phyloP scores from a whole-genome alignment of 169 alveolate species.

The Cryptosporidium meleagridis region DNA sequence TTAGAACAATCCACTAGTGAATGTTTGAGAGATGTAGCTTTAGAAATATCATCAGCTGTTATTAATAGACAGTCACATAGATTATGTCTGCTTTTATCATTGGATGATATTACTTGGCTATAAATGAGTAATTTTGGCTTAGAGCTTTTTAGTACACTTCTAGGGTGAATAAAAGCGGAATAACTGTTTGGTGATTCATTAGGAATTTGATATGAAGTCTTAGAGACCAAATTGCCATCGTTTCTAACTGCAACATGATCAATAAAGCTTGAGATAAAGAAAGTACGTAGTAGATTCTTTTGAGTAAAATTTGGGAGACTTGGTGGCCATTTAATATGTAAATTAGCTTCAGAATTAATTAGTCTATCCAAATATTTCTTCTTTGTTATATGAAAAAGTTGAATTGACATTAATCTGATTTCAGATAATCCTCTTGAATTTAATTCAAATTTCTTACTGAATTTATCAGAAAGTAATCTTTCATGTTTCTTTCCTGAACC shows the following conservation, averaged over 20 bases:
- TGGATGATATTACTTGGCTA: slow-evolving; percentile 15
- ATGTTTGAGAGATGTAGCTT: slow-evolving; percentile 42
- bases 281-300: slow-evolving; percentile 22
- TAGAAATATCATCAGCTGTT: slow-evolving; percentile 56
- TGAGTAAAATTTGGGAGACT: slow-evolving; percentile 24
- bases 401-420: slow-evolving; percentile 50
- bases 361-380: slow-evolving; percentile 11
- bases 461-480: neutral
- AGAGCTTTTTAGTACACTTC: slow-evolving; percentile 7
- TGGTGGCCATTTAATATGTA: slow-evolving; percentile 4
- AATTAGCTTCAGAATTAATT: neutral
- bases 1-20: slow-evolving; percentile 57
- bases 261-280: slow-evolving; percentile 41
- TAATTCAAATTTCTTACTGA: slow-evolving; percentile 21
- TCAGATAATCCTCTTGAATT: slow-evolving; percentile 47
- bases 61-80: slow-evolving; percentile 48
- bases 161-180: slow-evolving; percentile 35
- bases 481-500: neutral
- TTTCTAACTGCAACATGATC: slow-evolving; percentile 63
- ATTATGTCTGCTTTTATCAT: slow-evolving; percentile 4
- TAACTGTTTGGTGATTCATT: neutral
- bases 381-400: slow-evolving; percentile 15
- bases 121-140: slow-evolving; percentile 41
- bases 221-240: slow-evolving; percentile 12
- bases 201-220: slow-evolving; percentile 10